These are phyloP conservation scores for Rutidosis leptorrhynchoides DNA, from an alignment of 129 eudicot genomes.

Conservation along the genomic window DNA sequence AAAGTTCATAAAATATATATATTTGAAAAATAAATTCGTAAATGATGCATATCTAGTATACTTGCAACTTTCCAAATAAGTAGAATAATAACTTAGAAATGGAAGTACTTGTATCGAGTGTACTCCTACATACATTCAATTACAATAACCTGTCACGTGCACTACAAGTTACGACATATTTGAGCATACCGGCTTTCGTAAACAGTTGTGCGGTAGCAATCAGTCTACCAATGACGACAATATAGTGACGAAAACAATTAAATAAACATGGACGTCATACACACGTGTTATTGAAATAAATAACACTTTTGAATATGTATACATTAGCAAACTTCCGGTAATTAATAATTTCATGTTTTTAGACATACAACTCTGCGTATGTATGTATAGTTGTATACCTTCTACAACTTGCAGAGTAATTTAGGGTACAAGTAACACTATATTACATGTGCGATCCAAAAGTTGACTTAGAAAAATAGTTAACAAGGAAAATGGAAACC, in stretches of 20 bases:
- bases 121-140: neutral
- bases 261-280: neutral
- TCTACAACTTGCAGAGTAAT: neutral
- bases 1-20: too few species aligned
- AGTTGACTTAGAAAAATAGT: neutral
- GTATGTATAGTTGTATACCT: too few species aligned
- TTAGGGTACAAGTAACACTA: constrained; percentile 1
- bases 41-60: neutral
- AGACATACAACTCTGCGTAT: neutral
- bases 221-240: neutral
- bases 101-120: neutral
- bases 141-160: neutral
- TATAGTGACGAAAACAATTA: constrained; percentile 2
- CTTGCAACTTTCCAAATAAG: neutral
- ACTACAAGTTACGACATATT: constrained; percentile 8
- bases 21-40: neutral
- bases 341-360: neutral
- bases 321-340: neutral
- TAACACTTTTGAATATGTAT: neutral
- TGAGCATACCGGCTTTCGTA: neutral
- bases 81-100: neutral
- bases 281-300: neutral
- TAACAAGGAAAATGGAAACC: neutral
- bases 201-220: neutral
- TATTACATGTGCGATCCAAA: neutral